Evolutionary conservation across 768 basidiomycete genomes (phyloP).

Genomic region (Cyathus striatus): DNA sequence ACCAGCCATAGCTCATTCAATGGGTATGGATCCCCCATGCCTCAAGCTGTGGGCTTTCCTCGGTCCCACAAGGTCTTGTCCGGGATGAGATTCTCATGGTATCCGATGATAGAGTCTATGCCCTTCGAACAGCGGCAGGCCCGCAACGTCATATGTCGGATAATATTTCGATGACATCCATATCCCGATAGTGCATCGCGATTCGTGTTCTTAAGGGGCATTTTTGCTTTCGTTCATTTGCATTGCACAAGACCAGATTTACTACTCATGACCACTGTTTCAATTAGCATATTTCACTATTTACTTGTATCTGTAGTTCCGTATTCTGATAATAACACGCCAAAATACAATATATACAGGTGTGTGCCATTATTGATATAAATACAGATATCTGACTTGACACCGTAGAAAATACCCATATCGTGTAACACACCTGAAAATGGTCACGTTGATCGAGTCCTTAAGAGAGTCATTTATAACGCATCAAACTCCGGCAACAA

Average conservation of each 20-base stretch:
- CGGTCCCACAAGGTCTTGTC: constrained; percentile 45
- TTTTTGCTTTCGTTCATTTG: too few relatives aligned
- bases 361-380: too few relatives aligned
- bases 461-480: too few relatives aligned
- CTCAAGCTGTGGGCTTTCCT: constrained; percentile 39
- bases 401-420: too few relatives aligned
- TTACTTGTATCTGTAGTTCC: constrained; percentile 23
- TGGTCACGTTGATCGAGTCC: too few relatives aligned
- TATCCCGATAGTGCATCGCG: constrained; percentile 25
- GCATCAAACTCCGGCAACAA: too few relatives aligned
- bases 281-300: constrained; percentile 13
- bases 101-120: constrained; percentile 81
- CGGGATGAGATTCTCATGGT: constrained; percentile 87
- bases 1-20: constrained; percentile 13
- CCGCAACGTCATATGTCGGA: constrained; percentile 36
- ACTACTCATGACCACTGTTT: constrained; percentile 6
- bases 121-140: constrained; percentile 48
- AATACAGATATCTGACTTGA: too few relatives aligned
- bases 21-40: constrained; percentile 32
- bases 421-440: too few relatives aligned
- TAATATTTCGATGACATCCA: constrained; percentile 37
- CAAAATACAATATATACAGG: too few relatives aligned
- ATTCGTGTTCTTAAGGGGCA: background rate
- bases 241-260: constrained; percentile 1
- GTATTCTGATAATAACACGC: background rate